phyloP scores from a whole-genome alignment of 352 stramenopile species.

The Pythium sukuiense region DNA sequence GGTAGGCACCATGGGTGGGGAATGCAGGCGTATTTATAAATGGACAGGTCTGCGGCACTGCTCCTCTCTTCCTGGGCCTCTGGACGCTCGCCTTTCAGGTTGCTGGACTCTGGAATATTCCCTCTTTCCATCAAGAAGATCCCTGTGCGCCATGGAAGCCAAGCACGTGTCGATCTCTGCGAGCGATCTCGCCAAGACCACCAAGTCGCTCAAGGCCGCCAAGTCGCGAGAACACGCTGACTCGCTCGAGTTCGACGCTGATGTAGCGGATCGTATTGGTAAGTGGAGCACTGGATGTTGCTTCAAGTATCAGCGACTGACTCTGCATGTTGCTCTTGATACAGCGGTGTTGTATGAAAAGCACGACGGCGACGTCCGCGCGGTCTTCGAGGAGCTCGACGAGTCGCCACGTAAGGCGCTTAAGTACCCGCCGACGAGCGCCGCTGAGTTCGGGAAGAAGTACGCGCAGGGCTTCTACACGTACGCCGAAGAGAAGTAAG shows the following conservation, averaged over 20 bases:
- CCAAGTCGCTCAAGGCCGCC: conserved; percentile 59
- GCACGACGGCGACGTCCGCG: conserved; percentile 55
- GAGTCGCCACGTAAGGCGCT: conserved; percentile 78
- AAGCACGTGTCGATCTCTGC: conserved; percentile 56
- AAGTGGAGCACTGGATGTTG: background rate
- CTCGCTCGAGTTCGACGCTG: conserved; percentile 67
- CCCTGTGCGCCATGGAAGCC: conserved; percentile 46
- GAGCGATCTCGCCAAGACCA: conserved; percentile 59
- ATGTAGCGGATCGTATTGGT: conserved; percentile 56
- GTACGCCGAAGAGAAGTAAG: conserved; percentile 78
- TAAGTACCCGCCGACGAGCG: conserved; percentile 62
- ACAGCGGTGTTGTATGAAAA: conserved; percentile 61
- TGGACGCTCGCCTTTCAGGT: too few species aligned
- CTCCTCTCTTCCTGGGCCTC: background rate
- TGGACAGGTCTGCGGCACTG: background rate
- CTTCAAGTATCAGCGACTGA: background rate
- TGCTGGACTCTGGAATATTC: background rate
- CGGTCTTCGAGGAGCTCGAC: conserved; percentile 76
- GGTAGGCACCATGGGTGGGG: background rate
- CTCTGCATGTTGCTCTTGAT: background rate
- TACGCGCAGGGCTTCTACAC: conserved; percentile 87
- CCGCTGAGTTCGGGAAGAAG: conserved; percentile 72
- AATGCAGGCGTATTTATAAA: conserved; percentile 13
- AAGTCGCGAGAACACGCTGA: conserved; percentile 69
- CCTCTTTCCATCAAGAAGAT: background rate